Evolutionary conservation across 2,329 filamentous ascomycete genomes (phyloP), one percentile per base, ranked within the genome.

Genomic region (Stagonosporopsis cucurbitacearum): DNA sequence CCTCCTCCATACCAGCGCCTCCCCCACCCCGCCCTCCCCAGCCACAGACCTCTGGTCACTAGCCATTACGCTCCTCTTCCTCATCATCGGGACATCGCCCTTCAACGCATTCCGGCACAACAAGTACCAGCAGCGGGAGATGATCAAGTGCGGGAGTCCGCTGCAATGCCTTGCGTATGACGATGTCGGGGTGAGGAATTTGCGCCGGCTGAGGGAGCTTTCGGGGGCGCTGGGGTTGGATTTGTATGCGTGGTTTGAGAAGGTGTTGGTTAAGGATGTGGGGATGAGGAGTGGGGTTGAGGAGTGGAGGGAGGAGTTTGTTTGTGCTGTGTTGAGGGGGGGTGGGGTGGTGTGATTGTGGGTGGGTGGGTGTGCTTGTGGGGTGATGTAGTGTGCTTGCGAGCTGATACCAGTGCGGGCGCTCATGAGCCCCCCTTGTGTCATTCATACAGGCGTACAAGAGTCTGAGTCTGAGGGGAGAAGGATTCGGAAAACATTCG

Each of bases 11-110:
- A 58, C 57, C 35, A 58, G 63, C 5, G 46, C 45, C 0, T 36
- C 47, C 6, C 53, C 64, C 17, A 68, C 50, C 57, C 72, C 55
- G 51, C 75, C 69, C 20, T 75, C 74, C 0, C 64, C 67, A 2
- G 65, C 72, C 0, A 71, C 73, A 2, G 80, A 82, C 51, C 69
- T 80, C 19, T 81, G 79, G 74, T 73, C 75, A 36, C 69, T 81
- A 6, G 79, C 76, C 20, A 74, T 81, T 28, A 79, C 78, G 1
- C 66, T 82, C 9, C 66, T 81, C 5, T 70, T 68, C n/a, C 48
- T 79, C 5, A 63, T 80, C n/a, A 67, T 78, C 7, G 79, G 79
- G 11, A 63, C 64, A 5, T 75, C 72, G 37, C 79, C 79, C 0
- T 81, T 77, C 48, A 65, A 74, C 5, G 73, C 70, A 13, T 73